phyloP scores from a whole-genome alignment of 306 rosid genomes.

The Albizia julibrissin region DNA sequence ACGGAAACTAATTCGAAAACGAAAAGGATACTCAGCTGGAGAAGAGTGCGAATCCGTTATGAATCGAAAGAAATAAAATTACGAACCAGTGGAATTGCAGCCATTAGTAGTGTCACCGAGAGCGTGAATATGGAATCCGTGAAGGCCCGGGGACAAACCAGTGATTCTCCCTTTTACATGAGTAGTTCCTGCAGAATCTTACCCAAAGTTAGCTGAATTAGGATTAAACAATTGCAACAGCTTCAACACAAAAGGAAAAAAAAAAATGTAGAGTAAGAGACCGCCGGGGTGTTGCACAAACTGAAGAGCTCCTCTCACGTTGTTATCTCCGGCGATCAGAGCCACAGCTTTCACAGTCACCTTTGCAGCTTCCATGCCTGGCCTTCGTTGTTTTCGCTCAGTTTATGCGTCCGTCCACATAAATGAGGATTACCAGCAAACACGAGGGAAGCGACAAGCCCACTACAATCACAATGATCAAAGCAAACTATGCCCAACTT shows the following conservation, averaged over 20 bases:
- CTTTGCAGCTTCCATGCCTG: conserved; percentile 31
- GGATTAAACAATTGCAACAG: not conserved
- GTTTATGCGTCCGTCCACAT: not conserved
- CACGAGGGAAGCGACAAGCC: not conserved
- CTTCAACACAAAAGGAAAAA: not conserved
- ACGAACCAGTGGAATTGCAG: conserved; percentile 53
- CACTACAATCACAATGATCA: not conserved
- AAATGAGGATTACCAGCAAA: not conserved
- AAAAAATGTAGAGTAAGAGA: conserved; percentile 11
- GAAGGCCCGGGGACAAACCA: conserved; percentile 54
- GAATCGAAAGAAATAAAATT: not conserved
- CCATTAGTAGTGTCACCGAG: conserved; percentile 66
- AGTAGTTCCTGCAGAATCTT: conserved; percentile 43
- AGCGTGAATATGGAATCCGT: conserved; percentile 62
- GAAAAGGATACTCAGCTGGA: not conserved
- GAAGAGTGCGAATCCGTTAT: not conserved
- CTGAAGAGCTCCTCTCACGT: conserved; percentile 63
- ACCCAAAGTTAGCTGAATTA: not conserved
- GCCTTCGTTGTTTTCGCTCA: not conserved
- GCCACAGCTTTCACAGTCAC: conserved; percentile 60
- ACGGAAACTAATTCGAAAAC: not conserved
- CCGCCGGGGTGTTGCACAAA: conserved; percentile 54
- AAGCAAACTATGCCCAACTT: not conserved
- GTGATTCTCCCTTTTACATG: conserved; percentile 58
- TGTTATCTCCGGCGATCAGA: conserved; percentile 55